Evolutionary conservation across 345 rosid species (phyloP).

Genomic region (Bruguiera gymnorhiza): DNA sequence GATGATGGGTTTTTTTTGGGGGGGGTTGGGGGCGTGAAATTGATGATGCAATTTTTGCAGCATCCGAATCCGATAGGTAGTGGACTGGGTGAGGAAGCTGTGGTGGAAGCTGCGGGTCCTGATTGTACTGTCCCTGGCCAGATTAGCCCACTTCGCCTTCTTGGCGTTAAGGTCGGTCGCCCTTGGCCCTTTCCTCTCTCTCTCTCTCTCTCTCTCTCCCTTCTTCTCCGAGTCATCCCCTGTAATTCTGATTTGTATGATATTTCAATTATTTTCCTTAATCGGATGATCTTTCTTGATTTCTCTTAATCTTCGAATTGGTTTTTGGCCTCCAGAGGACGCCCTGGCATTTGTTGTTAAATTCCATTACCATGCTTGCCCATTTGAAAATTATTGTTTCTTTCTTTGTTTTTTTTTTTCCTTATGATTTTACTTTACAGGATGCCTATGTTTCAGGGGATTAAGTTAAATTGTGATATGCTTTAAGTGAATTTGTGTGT

Average conservation of each 20-base stretch:
- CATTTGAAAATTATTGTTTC: too few species aligned
- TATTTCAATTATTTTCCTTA: too few species aligned
- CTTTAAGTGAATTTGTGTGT: not conserved
- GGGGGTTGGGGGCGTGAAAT: not conserved
- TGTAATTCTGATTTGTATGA: too few species aligned
- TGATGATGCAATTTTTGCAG: slow-evolving; percentile 27
- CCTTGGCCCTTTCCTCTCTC: not conserved
- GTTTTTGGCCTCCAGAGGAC: too few species aligned
- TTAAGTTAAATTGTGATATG: not conserved
- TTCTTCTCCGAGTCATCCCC: not conserved
- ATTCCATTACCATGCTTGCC: too few species aligned
- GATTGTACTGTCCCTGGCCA: slow-evolving; percentile 88
- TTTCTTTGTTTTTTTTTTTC: too few species aligned
- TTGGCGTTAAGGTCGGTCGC: slow-evolving; percentile 66
- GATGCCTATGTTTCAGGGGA: too few species aligned
- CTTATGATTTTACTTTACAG: too few species aligned
- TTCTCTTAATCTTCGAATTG: too few species aligned
- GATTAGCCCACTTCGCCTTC: slow-evolving; percentile 62
- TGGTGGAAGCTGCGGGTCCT: slow-evolving; percentile 85
- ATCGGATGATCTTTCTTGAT: too few species aligned
- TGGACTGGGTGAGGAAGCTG: slow-evolving; percentile 69
- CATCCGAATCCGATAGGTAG: slow-evolving; percentile 76
- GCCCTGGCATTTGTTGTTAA: too few species aligned
- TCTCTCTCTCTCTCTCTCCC: not conserved
- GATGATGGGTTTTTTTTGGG: not conserved